Evolutionary conservation across 73 alveolate species (phyloP).

Genomic region (Paramecium primaurelia): DNA sequence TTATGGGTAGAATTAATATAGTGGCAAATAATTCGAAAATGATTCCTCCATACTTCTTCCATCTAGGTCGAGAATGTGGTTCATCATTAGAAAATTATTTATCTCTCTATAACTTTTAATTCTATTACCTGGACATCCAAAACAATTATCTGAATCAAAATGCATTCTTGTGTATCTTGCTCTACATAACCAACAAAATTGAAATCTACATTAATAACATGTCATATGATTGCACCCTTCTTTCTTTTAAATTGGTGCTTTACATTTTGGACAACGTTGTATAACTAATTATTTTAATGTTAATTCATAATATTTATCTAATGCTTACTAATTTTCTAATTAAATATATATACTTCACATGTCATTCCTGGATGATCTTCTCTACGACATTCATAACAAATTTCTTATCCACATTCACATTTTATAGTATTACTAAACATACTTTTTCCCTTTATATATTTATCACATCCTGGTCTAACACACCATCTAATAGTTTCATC

Average conservation of each 20-base stretch:
- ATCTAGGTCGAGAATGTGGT: neutral
- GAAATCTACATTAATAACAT: slow-evolving; percentile 19
- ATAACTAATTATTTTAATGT: neutral
- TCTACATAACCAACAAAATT: slow-evolving; percentile 41
- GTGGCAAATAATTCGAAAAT: slow-evolving; percentile 21
- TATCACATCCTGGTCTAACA: slow-evolving; percentile 24
- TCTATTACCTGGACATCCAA: slow-evolving; percentile 46
- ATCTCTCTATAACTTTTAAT: neutral
- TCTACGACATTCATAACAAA: slow-evolving; percentile 1
- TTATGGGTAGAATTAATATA: neutral
- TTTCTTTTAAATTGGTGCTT: slow-evolving; percentile 28
- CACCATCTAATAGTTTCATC: slow-evolving; percentile 45
- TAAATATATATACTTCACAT: neutral
- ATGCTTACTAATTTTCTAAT: neutral
- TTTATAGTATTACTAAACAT: neutral
- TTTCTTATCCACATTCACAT: slow-evolving; percentile 28
- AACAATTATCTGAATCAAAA: slow-evolving; percentile 38
- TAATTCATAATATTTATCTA: slow-evolving; percentile 40
- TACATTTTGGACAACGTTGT: slow-evolving; percentile 31
- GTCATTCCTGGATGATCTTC: slow-evolving; percentile 31
- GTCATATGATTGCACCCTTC: slow-evolving; percentile 52
- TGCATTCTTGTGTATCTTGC: slow-evolving; percentile 50
- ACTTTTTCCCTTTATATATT: neutral
- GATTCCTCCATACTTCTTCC: slow-evolving; percentile 48
- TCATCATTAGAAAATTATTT: slow-evolving; percentile 21